Evolutionary conservation across 2,329 filamentous ascomycete species (phyloP), one percentile per base, ranked within the genome.

Genomic region (Phialophora expanda): DNA sequence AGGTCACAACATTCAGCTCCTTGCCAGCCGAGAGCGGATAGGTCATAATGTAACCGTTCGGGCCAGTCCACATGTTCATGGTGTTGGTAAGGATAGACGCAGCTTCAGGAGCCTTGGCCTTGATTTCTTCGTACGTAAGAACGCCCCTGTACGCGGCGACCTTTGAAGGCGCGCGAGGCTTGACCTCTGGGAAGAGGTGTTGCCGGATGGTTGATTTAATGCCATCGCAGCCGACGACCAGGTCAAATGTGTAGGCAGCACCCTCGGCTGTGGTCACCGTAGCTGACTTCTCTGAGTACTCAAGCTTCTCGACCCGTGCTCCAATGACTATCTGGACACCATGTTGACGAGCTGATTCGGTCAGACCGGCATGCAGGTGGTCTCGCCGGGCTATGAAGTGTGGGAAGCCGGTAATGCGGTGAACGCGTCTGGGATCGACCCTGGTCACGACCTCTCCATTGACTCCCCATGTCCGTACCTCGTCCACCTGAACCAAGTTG

Each of bases 1-100:
- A 61, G 12, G 58, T 61, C 26, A 61, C 58, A 1, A 61, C 58
- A 30, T 61, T 61, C 9, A 61, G 30, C 34, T 61, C 58, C 38
- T 61, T 61, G 20, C 58, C 58, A 2, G 76, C 78, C n/a, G 75
- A 76, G 26, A 83, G 78, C 1, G 79, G 79, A 66, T 83, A 83
- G 3, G 78, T 78, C 58, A 83, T 82, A 69, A 81, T 79, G 62
- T 81, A 80, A 1, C 73, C 71, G 7, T 75, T 73, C 7, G 73
- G 66, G 3, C 77, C 73, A 72, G 82, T 74, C 81, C 81, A 83
- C 62, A 65, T 65, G n/a, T 65, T 30, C 20, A 81, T 79, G 61
- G 82, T 79, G 67, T 82, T 80, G 4, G 78, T 79, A 2, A 74
- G 73, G 60, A 78, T 73, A n/a, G 75, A 74, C 6, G 79, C 74